Conservation (phyloP, 805 yeast species). For the Lipomyces oligophaga region DNA sequence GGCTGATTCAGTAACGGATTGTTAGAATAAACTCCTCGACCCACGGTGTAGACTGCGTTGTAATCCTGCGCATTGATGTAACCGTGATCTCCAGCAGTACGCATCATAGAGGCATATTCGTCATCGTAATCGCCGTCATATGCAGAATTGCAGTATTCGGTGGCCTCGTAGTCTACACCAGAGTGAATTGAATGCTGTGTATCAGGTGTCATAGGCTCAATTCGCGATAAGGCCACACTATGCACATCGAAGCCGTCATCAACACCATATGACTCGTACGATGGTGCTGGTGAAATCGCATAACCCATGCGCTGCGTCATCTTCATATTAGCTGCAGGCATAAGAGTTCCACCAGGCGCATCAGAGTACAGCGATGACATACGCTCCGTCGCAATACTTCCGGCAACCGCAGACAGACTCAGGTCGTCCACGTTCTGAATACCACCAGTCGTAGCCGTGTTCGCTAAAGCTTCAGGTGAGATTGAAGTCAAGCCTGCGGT, state of each 20-base stretch:
- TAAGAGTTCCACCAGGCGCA: no score
- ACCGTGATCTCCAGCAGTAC: no score
- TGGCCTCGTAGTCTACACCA: conserved; percentile 6
- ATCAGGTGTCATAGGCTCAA: conserved; percentile 28
- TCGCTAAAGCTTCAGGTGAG: neutral
- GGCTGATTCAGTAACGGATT: conserved; percentile 4
- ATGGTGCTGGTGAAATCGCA: conserved; percentile 22
- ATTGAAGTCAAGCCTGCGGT: neutral
- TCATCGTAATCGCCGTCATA: conserved; percentile 1
- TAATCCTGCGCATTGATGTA: no score
- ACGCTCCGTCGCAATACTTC: neutral
- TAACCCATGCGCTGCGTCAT: neutral
- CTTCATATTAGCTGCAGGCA: conserved; percentile 1
- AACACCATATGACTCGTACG: conserved; percentile 16
- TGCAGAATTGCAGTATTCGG: conserved; percentile 2
- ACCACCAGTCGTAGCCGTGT: neutral
- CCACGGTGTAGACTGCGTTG: no score
- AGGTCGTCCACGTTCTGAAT: neutral
- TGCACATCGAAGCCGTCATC: conserved; percentile 13
- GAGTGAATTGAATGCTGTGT: conserved; percentile 19
- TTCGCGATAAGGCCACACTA: conserved; percentile 2
- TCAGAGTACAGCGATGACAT: neutral
- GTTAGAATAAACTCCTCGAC: no score
- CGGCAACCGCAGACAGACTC: neutral
- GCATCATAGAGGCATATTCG: neutral